Percentiles rank a stretch among this genome's conserved stretches.
These are phyloP conservation scores for Phylloporus rhodoxanthus DNA, from an alignment of 768 basidiomycete species.

Conservation along the genomic window DNA sequence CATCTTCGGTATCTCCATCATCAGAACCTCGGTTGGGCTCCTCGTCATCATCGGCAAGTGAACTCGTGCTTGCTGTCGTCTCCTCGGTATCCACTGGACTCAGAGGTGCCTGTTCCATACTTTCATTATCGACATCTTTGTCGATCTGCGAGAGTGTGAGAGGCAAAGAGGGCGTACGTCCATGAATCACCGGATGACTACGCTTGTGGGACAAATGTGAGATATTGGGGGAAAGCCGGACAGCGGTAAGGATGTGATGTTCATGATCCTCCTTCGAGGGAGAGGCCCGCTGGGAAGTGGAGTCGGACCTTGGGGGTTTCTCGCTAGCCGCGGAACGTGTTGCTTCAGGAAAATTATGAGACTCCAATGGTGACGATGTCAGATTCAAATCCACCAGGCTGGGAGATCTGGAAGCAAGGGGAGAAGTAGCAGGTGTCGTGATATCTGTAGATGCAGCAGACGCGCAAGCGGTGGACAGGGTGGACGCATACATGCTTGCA, in stretches of 20 bases:
- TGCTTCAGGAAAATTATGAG: background rate
- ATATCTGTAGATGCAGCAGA: constrained; percentile 14
- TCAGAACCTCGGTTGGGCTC: constrained; percentile 5
- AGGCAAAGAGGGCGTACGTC: background rate
- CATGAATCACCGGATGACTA: background rate
- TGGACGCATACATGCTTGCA: constrained; percentile 20
- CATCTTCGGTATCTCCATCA: constrained; percentile 15
- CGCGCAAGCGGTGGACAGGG: constrained; percentile 18
- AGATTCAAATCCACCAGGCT: constrained; percentile 15
- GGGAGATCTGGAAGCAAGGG: constrained; percentile 18
- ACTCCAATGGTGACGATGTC: constrained; percentile 4
- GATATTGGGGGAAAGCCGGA: constrained; percentile 21
- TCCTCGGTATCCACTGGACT: constrained; percentile 12
- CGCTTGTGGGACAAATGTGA: constrained; percentile 7
- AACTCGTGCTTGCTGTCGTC: constrained; percentile 4
- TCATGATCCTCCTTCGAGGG: constrained; percentile 13
- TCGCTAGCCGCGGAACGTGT: background rate
- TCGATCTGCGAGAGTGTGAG: constrained; percentile 7
- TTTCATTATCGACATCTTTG: constrained; percentile 1
- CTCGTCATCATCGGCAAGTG: constrained; percentile 12
- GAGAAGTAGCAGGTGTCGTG: constrained; percentile 18
- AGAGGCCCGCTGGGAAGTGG: background rate
- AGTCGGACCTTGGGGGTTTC: background rate
- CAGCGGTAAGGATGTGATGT: constrained; percentile 21
- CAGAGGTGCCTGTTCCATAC: background rate